Conservation (phyloP, 164 flowering plant genomes). For the Macadamia integrifolia region DNA sequence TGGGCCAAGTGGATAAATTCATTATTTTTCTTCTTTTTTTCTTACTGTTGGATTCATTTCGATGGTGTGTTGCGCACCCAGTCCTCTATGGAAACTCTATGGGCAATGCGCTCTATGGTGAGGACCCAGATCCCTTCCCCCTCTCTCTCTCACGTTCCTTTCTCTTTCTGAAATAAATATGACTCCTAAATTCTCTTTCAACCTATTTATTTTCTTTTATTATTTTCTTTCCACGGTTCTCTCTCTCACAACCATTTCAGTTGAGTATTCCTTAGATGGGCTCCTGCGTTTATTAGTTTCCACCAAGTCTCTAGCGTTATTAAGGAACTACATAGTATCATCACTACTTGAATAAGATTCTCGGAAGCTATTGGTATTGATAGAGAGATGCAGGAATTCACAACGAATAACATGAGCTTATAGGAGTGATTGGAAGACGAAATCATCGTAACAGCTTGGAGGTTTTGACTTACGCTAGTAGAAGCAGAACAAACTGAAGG, state of each 20-base stretch:
- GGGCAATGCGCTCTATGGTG: too few species aligned
- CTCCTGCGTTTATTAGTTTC: constrained; percentile 53
- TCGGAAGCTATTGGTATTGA: constrained; percentile 8
- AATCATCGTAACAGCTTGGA: constrained; percentile 57
- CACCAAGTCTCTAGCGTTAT: constrained; percentile 58
- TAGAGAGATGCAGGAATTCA: constrained; percentile 37
- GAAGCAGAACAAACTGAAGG: constrained; percentile 14
- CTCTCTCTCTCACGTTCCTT: too few species aligned
- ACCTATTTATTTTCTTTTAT: too few species aligned
- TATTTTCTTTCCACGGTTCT: too few species aligned
- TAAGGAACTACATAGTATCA: constrained; percentile 46
- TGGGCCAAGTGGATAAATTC: too few species aligned
- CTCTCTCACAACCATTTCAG: constrained; percentile 28
- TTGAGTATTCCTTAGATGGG: constrained; percentile 66
- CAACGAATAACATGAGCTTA: constrained; percentile 42
- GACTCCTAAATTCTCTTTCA: too few species aligned
- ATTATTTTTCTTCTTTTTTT: too few species aligned
- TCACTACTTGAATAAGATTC: constrained; percentile 25
- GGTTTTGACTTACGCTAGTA: constrained; percentile 11
- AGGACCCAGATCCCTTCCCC: too few species aligned
- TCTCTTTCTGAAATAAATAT: too few species aligned
- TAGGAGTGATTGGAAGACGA: constrained; percentile 24
- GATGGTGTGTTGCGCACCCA: too few species aligned
- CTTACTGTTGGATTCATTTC: too few species aligned
- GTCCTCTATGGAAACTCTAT: too few species aligned